Evolutionary conservation across 1,284 basidiomycete species (phyloP).

Genomic region (Mycosarcoma mackinlayi): DNA sequence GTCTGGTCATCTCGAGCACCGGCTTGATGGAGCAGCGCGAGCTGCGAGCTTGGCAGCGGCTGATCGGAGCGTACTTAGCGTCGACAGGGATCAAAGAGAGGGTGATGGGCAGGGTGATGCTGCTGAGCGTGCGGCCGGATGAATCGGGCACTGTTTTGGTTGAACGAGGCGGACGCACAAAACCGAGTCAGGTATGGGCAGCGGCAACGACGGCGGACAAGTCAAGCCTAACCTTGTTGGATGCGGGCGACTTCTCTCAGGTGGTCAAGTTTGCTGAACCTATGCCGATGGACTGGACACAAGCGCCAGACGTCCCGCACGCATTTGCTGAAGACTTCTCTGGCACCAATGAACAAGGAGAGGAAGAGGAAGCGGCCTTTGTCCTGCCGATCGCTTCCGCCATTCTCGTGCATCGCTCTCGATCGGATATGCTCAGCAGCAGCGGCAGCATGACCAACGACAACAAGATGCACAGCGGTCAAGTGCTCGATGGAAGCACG

Average conservation of each 20-base stretch:
- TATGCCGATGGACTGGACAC: conserved; percentile 37
- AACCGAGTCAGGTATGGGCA: conserved; percentile 13
- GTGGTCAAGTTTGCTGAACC: conserved; percentile 13
- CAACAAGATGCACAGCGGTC: not conserved
- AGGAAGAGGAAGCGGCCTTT: not conserved
- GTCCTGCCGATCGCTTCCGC: conserved; percentile 7
- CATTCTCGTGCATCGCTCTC: conserved; percentile 17
- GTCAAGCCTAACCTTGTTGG: conserved; percentile 18
- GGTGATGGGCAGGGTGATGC: conserved; percentile 16
- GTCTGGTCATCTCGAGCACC: conserved; percentile 42
- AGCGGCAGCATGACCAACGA: not conserved
- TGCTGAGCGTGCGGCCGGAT: conserved; percentile 35
- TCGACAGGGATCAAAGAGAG: conserved; percentile 1
- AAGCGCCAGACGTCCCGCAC: not conserved
- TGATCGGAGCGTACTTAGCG: conserved; percentile 11
- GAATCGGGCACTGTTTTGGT: conserved; percentile 15
- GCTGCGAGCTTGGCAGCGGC: conserved; percentile 23
- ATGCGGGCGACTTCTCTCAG: conserved; percentile 32
- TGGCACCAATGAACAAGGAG: not conserved
- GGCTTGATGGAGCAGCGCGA: conserved; percentile 23
- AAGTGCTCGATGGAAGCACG: not conserved
- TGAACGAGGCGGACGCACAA: conserved; percentile 8
- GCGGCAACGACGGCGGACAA: conserved; percentile 9
- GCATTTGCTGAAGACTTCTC: not conserved
- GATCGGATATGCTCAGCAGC: conserved; percentile 5